Evolutionary conservation across 1,139 yeast species (phyloP), one percentile per base, ranked within the genome.

Genomic region (Diutina scorzettiae): DNA sequence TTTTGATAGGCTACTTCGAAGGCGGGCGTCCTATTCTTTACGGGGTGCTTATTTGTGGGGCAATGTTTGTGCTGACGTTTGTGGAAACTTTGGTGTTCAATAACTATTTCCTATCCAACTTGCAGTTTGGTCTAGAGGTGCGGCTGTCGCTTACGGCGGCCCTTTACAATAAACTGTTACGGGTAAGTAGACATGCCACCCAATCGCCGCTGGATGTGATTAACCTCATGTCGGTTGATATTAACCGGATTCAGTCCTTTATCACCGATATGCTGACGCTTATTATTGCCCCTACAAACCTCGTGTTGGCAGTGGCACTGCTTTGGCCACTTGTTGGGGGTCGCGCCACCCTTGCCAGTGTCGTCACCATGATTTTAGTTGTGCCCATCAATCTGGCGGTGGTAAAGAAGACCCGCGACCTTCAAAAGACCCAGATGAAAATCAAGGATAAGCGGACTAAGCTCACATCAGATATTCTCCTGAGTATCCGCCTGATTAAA

Each of bases 191-290:
- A 9, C 30, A 9, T 12, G 37, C 37, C n/a, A 18, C 21, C 6
- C 19, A 32, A 12, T 19, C 37, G 56, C 60, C 85, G 45, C 97
- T 97, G 50, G 91, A 95, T 8, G 85, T 91, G 49, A 87, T 91
- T 55, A 89, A 89, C 56, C 70, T 89, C 52, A 87, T 89, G 96
- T 86, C 96, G 29, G 89, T 89, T 43, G 98, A 89, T 64, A 91
- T 97, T 83, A 63, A 86, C 86, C 58, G 86, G 89, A 20, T 80
- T 95, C 31, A 96, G 86, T 63, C 87, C 58, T 81, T 74, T 51
- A 78, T 87, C 55, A 79, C 84, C 23, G 77, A 81, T 45, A 79
- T 95, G 1, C 54, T 81, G 24, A 63, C 84, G 40, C 81, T 83
- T 80, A 73, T 87, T 36, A 19, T 32, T 32, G 37, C 37, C 17